Evolutionary conservation across 2,329 filamentous ascomycete species (phyloP).

Genomic region (Coniochaeta sp.): DNA sequence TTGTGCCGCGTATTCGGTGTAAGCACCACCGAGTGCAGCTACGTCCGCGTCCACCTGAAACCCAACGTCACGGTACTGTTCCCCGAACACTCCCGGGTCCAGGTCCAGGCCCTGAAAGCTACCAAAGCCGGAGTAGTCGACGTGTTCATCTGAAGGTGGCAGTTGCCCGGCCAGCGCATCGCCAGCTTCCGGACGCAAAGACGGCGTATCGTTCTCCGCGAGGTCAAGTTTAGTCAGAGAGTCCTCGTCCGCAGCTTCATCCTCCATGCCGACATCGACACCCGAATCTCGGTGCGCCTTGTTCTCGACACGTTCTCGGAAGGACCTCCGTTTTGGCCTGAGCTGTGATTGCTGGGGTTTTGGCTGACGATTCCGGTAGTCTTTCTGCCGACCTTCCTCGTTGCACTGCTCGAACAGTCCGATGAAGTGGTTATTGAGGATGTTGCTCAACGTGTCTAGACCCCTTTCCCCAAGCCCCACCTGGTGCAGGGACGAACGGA

Average conservation of each 20-base stretch:
- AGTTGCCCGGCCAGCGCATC: not conserved
- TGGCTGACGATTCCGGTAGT: constrained; percentile 5
- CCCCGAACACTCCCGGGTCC: not conserved
- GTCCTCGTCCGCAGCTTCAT: not conserved
- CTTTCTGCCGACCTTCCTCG: constrained; percentile 4
- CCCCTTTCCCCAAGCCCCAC: constrained; percentile 2
- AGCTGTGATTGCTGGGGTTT: not conserved
- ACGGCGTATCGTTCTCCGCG: not conserved
- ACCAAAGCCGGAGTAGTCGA: not conserved
- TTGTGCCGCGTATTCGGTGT: not conserved
- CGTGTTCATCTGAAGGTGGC: not conserved
- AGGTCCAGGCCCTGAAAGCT: not conserved
- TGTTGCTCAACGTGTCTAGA: constrained; percentile 3
- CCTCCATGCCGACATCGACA: not conserved
- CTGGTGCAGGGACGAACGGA: not conserved
- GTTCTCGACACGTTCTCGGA: not conserved
- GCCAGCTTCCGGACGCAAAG: not conserved
- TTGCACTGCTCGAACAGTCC: constrained; percentile 7
- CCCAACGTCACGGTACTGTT: not conserved
- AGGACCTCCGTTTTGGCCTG: not conserved
- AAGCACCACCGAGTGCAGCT: not conserved
- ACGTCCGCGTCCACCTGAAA: not conserved
- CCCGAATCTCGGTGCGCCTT: not conserved
- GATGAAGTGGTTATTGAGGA: constrained; percentile 8
- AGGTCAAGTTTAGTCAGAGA: not conserved